A percentile compares a stretch with the other conserved stretches of the same genome.
Evolutionary conservation across 2,329 filamentous ascomycete species (phyloP).

Genomic region (Didymella pomorum): DNA sequence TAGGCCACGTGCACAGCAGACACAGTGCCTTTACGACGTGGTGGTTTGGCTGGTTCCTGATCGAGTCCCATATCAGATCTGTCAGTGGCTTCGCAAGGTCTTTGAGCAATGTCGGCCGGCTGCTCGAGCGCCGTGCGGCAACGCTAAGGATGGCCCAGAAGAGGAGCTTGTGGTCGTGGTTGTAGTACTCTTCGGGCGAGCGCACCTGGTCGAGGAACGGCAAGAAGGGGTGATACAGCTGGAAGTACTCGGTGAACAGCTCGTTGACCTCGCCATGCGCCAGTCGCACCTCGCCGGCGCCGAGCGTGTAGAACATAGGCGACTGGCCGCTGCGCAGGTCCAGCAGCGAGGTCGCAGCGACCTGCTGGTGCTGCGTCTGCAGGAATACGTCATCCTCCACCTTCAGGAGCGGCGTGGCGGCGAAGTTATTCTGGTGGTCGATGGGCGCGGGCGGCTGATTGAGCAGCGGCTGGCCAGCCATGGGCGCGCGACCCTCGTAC

Average conservation of each 20-base stretch:
- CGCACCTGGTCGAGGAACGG: conserved; percentile 75
- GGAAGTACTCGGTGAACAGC: conserved; percentile 78
- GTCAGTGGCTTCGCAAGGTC: conserved; percentile 72
- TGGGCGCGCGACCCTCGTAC: conserved; percentile 61
- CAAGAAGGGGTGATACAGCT: conserved; percentile 77
- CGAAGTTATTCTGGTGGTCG: conserved; percentile 34
- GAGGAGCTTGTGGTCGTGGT: conserved; percentile 77
- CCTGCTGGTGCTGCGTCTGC: conserved; percentile 48
- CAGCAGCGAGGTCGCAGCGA: conserved; percentile 51
- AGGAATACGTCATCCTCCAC: conserved; percentile 48
- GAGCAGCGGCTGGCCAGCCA: conserved; percentile 35
- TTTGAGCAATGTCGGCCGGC: conserved; percentile 70
- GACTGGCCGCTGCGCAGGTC: conserved; percentile 56
- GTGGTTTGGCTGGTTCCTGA: conserved; percentile 80
- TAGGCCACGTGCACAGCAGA: conserved; percentile 80
- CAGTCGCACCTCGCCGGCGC: conserved; percentile 55
- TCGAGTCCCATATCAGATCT: conserved; percentile 77
- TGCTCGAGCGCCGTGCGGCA: conserved; percentile 73
- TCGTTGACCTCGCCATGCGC: conserved; percentile 55
- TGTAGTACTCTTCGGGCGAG: conserved; percentile 74
- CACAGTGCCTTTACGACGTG: conserved; percentile 83
- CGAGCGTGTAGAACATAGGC: conserved; percentile 67
- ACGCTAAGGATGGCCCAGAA: conserved; percentile 87
- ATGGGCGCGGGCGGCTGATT: conserved; percentile 29
- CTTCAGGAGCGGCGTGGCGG: conserved; percentile 30